phyloP scores from a whole-genome alignment of 495 filamentous ascomycete genomes.

The Penicillium longicatenatum region DNA sequence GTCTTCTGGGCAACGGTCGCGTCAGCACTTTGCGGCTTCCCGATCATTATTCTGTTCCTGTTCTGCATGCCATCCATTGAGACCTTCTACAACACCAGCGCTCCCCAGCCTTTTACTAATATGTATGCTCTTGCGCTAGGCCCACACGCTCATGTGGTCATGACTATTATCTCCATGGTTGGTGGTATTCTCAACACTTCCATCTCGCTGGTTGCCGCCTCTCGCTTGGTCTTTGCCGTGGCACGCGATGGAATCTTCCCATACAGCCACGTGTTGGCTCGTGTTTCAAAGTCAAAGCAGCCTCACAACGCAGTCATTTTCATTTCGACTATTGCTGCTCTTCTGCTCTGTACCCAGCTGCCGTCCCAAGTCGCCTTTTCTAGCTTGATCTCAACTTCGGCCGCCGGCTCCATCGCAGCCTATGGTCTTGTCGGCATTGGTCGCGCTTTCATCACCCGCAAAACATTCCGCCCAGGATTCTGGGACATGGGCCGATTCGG shows the following conservation, averaged over 20 bases:
- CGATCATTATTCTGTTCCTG: slow-evolving; percentile 39
- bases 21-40: slow-evolving; percentile 36
- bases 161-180: slow-evolving; percentile 39
- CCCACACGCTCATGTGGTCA: slow-evolving; percentile 37
- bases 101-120: slow-evolving; percentile 42
- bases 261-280: slow-evolving; percentile 32
- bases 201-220: slow-evolving; percentile 40
- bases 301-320: slow-evolving; percentile 42
- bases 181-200: slow-evolving; percentile 40
- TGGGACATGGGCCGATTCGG: slow-evolving; percentile 37
- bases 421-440: slow-evolving; percentile 40
- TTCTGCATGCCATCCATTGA: slow-evolving; percentile 41
- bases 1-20: slow-evolving; percentile 41
- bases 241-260: slow-evolving; percentile 42
- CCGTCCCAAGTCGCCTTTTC: slow-evolving; percentile 39
- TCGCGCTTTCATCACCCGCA: slow-evolving; percentile 33
- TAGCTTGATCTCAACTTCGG: slow-evolving; percentile 37
- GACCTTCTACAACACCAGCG: slow-evolving; percentile 30
- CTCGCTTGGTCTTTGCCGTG: slow-evolving; percentile 42
- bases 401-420: slow-evolving; percentile 38
- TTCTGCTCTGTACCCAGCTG: slow-evolving; percentile 39
- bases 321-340: slow-evolving; percentile 32
- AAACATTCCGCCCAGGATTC: slow-evolving; percentile 33
- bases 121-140: slow-evolving; percentile 40
- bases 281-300: slow-evolving; percentile 38